These are phyloP conservation scores for Veloporphyrellus conicus DNA, from an alignment of 1,284 basidiomycete species.

Conservation along the genomic window DNA sequence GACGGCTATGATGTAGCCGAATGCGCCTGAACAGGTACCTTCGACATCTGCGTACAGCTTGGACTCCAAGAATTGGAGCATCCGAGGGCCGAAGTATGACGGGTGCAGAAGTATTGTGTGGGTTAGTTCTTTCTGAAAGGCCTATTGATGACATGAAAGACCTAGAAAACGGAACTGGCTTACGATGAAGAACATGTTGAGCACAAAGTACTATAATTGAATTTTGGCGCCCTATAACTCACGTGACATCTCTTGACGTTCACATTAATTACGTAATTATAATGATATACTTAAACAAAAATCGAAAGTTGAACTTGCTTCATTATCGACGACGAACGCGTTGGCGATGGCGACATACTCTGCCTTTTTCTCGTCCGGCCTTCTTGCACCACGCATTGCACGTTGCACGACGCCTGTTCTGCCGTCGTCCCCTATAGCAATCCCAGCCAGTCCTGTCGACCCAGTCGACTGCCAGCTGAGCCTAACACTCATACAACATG, in stretches of 20 bases:
- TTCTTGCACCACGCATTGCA: slow-evolving; percentile 43
- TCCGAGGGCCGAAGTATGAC: slow-evolving; percentile 95
- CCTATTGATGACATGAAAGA: neutral
- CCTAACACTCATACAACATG: slow-evolving; percentile 36
- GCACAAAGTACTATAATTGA: neutral
- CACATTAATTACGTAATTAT: slow-evolving; percentile 18
- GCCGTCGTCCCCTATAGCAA: slow-evolving; percentile 36
- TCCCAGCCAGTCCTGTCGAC: slow-evolving; percentile 33
- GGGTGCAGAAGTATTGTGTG: slow-evolving; percentile 96
- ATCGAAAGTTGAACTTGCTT: slow-evolving; percentile 17
- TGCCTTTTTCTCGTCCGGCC: slow-evolving; percentile 57
- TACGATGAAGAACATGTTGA: slow-evolving; percentile 74
- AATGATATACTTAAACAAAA: slow-evolving; percentile 13
- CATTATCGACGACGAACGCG: neutral
- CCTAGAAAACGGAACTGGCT: slow-evolving; percentile 27
- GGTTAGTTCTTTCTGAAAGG: slow-evolving; percentile 80
- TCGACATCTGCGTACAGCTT: slow-evolving; percentile 96
- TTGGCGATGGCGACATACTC: slow-evolving; percentile 48
- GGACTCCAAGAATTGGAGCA: slow-evolving; percentile 87
- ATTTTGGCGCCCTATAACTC: too few relatives aligned
- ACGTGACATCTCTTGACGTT: slow-evolving; percentile 11
- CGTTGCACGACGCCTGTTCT: slow-evolving; percentile 30
- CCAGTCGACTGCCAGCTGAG: slow-evolving; percentile 30
- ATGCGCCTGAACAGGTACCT: slow-evolving; percentile 93
- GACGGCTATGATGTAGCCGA: slow-evolving; percentile 97